Base-by-base conservation (phyloP, 805 yeast genomes). In the Kurtzmaniella cleridarum region DNA sequence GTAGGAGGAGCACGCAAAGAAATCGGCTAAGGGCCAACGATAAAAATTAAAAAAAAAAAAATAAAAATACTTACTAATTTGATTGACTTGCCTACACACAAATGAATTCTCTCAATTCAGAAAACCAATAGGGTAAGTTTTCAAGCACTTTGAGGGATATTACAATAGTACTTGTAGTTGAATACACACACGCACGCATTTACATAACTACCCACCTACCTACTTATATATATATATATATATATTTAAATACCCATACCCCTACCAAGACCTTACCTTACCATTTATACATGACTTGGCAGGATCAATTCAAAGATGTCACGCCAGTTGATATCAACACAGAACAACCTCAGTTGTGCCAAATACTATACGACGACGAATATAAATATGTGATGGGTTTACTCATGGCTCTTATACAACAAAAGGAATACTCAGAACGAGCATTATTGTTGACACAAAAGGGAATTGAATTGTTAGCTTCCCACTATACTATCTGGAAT, bases 401-500 rank as follows among this genome's bases (percentile, higher is more conserved):
- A 3, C 60, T 85, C 7, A 62, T 87, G 17, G 79, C 83, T 0
- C 56, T 87, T 14, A 69, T 85, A 71, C 60, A 64, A 9, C 47
- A 55, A 13, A 64, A 76, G 23, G 97, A 88, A 54, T 67, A 72
- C 48, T 74, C 88, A 1, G 79, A 76, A 30, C 67, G 98, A 42
- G 88, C 95, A 0, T 60, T 88, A 16, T 73, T 71, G 14, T 60
- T 89, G 31, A 84, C 95, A 0, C 69, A 74, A 11, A 59, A 61
- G 18, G 82, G 84, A 2, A 81, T 93, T 36, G 73, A 64, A 11
- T 51, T 74, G 40, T 81, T 86, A 29, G 89, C 97, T 0, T 95
- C 97, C 0, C 96, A 91, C 58, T 93, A 93, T 56, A 83, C 96
- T 0, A 82, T 82, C 1, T 93, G 98, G 98, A 74, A 73, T 35